Base-by-base conservation (phyloP, 495 filamentous ascomycete genomes). In the Hypoxylon fuscum region DNA sequence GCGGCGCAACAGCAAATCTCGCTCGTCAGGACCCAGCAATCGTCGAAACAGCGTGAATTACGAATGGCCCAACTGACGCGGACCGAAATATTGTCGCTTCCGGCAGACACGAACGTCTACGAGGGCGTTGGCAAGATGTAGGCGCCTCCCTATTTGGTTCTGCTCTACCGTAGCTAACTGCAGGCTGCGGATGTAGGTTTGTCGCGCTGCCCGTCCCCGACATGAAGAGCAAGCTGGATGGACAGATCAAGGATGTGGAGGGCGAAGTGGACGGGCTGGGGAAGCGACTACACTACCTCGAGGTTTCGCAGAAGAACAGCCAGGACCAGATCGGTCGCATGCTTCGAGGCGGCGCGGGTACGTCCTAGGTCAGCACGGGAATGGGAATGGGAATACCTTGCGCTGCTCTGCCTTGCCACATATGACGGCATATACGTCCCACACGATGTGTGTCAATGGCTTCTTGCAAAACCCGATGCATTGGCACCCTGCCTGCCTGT, bases 41-140 rank as follows among this genome's bases (percentile, higher is more conserved):
- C 90, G 2, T 81, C 84, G 56, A 97, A 96, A 78, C 90, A 94
- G 71, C 87, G 93, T 44, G 93, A 97, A 69, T 85, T 90, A 61
- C 90, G 95, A 15, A 87, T 97, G 76, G 83, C 95, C 22, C 90
- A 97, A 75, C 80, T 98, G 55, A 97, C 95, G 25, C 85, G 87
- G 7, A 90, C 82, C 55, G 95, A 98, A 75, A 79, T 97, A 45
- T 83, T 85, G 23, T 79, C 87, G 7, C 72, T 98, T 59, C 89
- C 94, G n/a, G 77, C 83, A 32, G 83, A 88, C 34, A 96, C 93
- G 0, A 87, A 85, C 15, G 87, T 97, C 8, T 98, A 97, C 64
- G 94, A 97, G 73, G 94, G 94, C 1, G 90, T 97, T 4, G 95
- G 95, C 18, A 97, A 96, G 80, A 97, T 98, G 95, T 97, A 73